These are phyloP conservation scores for Xylariaceae sp. DNA, from an alignment of 2,329 filamentous ascomycete species.

Conservation along the genomic window DNA sequence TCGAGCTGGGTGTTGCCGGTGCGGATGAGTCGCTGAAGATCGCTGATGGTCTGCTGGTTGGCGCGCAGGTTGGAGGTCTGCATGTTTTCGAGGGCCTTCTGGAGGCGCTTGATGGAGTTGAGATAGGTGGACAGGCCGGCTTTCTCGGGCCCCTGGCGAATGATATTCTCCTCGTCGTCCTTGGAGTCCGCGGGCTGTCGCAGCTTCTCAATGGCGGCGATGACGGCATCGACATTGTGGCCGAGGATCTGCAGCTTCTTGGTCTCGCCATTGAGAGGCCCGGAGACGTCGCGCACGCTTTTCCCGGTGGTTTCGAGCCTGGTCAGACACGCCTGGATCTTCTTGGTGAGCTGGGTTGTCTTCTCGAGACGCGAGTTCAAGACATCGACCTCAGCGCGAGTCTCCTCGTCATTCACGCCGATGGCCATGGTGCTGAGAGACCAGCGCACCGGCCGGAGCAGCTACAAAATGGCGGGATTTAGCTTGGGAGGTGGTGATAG, in stretches of 20 bases:
- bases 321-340: constrained; percentile 84
- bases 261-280: constrained; percentile 89
- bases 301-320: constrained; percentile 85
- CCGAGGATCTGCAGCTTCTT: constrained; percentile 84
- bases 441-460: not conserved
- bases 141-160: constrained; percentile 81
- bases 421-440: constrained; percentile 45
- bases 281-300: constrained; percentile 87
- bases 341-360: constrained; percentile 89
- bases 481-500: no score
- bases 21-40: constrained; percentile 74
- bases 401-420: constrained; percentile 60
- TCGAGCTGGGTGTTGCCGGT: constrained; percentile 81
- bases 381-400: constrained; percentile 67
- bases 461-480: not conserved
- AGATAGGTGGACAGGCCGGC: constrained; percentile 82
- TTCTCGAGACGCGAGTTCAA: constrained; percentile 78
- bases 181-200: constrained; percentile 91
- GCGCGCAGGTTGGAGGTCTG: constrained; percentile 86
- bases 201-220: constrained; percentile 82
- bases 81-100: constrained; percentile 79
- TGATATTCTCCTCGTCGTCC: constrained; percentile 86
- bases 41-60: constrained; percentile 83
- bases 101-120: constrained; percentile 83
- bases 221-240: constrained; percentile 79